phyloP scores from a whole-genome alignment of 352 stramenopile genomes.

The Globisporangium radiosum region DNA sequence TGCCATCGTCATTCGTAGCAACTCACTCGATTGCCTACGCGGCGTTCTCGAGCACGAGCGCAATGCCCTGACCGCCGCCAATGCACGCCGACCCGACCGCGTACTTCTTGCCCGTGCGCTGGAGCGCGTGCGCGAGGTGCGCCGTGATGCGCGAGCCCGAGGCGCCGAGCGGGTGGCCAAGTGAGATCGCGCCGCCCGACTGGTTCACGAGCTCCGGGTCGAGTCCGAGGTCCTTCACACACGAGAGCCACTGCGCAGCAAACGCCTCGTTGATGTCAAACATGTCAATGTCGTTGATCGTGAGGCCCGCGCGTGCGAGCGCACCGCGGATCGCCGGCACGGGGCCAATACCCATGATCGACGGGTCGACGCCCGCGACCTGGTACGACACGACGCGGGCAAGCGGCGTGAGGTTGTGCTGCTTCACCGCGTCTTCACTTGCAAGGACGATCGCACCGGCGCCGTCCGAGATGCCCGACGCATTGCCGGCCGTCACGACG shows the following conservation, averaged over 20 bases:
- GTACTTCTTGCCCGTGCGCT: constrained; percentile 88
- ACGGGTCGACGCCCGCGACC: constrained; percentile 92
- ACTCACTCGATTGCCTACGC: constrained; percentile 24
- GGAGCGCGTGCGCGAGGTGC: constrained; percentile 86
- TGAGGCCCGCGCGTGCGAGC: constrained; percentile 85
- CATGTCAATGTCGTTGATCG: constrained; percentile 93
- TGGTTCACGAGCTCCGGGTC: constrained; percentile 92
- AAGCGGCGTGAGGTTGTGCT: constrained; percentile 91
- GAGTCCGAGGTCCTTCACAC: constrained; percentile 94
- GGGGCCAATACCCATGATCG: constrained; percentile 97
- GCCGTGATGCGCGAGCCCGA: constrained; percentile 91
- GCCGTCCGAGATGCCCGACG: constrained; percentile 96
- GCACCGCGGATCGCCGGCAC: constrained; percentile 92
- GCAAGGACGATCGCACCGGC: constrained; percentile 93
- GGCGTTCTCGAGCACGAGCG: constrained; percentile 92
- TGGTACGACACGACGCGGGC: constrained; percentile 91
- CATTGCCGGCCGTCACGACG: constrained; percentile 94
- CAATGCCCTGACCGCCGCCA: constrained; percentile 97
- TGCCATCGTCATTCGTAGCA: not conserved
- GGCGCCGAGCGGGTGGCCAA: constrained; percentile 96
- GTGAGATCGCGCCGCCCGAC: constrained; percentile 93
- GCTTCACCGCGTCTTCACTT: constrained; percentile 89
- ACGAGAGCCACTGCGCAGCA: constrained; percentile 94
- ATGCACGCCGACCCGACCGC: constrained; percentile 97
- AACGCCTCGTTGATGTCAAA: constrained; percentile 99